phyloP scores from a whole-genome alignment of 2,329 filamentous ascomycete genomes.

The Lasiodiplodia sp. region DNA sequence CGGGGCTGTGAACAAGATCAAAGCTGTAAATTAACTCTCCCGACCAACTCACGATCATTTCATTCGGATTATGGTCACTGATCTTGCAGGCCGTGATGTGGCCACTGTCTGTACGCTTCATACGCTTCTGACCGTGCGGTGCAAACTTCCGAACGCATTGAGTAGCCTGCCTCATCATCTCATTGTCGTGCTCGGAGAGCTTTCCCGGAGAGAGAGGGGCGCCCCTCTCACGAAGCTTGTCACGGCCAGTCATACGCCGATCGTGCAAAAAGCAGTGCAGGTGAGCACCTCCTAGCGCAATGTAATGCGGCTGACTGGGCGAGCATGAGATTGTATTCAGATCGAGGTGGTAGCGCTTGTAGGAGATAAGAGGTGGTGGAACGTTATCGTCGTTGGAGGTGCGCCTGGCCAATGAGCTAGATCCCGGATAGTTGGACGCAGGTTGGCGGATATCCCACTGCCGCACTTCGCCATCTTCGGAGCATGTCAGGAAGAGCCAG shows the following conservation, averaged over 20 bases:
- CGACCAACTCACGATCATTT: conserved; percentile 73
- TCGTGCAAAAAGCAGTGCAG: conserved; percentile 74
- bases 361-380: conserved; percentile 71
- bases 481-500: conserved; percentile 72
- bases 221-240: conserved; percentile 62
- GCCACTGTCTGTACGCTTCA: conserved; percentile 62
- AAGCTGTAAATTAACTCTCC: conserved; percentile 72
- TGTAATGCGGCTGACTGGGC: conserved; percentile 71
- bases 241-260: conserved; percentile 70
- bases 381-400: conserved; percentile 56
- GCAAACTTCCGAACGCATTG: conserved; percentile 72
- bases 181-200: conserved; percentile 56
- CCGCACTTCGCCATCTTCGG: conserved; percentile 73
- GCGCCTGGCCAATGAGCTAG: conserved; percentile 22
- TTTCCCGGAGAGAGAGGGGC: conserved; percentile 50
- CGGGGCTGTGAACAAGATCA: conserved; percentile 66
- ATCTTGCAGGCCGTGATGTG: conserved; percentile 77
- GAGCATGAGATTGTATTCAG: conserved; percentile 74
- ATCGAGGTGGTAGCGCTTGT: conserved; percentile 68
- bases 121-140: conserved; percentile 63
- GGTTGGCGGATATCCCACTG: conserved; percentile 73
- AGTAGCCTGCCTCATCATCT: conserved; percentile 65
- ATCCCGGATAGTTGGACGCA: conserved; percentile 64
- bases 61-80: conserved; percentile 71
- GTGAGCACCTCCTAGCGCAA: conserved; percentile 72